These are phyloP conservation scores for Pichia sp. DNA, from an alignment of 1,139 yeast species.

Conservation along the genomic window DNA sequence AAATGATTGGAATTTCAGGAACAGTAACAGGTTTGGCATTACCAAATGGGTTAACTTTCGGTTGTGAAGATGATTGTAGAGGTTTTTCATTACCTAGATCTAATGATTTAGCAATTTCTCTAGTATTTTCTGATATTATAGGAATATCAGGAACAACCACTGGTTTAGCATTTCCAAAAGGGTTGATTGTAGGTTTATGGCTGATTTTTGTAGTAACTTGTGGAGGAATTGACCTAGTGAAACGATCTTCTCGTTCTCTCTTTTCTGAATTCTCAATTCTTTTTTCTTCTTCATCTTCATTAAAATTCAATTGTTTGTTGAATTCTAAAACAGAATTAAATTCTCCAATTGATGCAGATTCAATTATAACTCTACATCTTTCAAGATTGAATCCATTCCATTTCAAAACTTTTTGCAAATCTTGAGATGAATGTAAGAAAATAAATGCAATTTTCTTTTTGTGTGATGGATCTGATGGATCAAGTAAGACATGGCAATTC, in stretches of 20 bases:
- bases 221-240: not conserved
- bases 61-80: too few species aligned
- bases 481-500: constrained; percentile 26
- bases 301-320: constrained; percentile 23
- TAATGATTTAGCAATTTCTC: constrained; percentile 6
- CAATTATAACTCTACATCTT: constrained; percentile 22
- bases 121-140: constrained; percentile 12
- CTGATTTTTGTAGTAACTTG: not conserved
- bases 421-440: constrained; percentile 21
- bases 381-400: constrained; percentile 29
- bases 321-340: constrained; percentile 17
- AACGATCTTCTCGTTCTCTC: constrained; percentile 6
- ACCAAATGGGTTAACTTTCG: constrained; percentile 47
- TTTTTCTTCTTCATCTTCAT: constrained; percentile 26
- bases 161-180: constrained; percentile 8
- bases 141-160: constrained; percentile 9
- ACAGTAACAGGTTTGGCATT: constrained; percentile 38
- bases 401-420: constrained; percentile 28
- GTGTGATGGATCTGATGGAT: constrained; percentile 21
- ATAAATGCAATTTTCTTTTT: constrained; percentile 28
- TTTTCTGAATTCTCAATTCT: constrained; percentile 12
- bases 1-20: too few species aligned
- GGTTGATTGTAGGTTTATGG: not conserved
- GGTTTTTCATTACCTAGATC: constrained; percentile 3
- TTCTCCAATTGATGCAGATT: constrained; percentile 15